A percentile compares a stretch with the other conserved stretches of the same genome.
These are phyloP conservation scores for Ganoderma sp. DNA, from an alignment of 1,284 basidiomycete species.

Conservation along the genomic window DNA sequence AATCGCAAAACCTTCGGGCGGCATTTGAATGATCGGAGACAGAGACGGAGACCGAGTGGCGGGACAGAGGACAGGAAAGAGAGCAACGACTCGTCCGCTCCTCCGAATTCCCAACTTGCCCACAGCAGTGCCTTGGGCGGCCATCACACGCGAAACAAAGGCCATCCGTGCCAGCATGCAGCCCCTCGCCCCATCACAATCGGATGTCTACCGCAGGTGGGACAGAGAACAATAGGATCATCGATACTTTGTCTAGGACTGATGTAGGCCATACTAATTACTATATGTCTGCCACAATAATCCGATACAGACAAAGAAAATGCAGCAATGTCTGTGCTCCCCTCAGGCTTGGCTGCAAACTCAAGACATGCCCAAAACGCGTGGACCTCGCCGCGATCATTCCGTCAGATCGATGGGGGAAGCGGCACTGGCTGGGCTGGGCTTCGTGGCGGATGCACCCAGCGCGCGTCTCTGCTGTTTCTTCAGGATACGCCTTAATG, in stretches of 20 bases:
- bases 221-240: constrained; percentile 8
- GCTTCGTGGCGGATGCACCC: constrained; percentile 11
- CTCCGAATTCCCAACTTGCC: not conserved
- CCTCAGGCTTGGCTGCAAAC: not conserved
- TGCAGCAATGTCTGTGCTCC: not conserved
- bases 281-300: not conserved
- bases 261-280: not conserved
- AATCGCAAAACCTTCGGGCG: constrained; percentile 11
- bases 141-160: not conserved
- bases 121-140: not conserved
- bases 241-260: not conserved
- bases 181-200: not conserved
- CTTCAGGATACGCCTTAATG: constrained; percentile 51
- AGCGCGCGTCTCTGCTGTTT: constrained; percentile 46
- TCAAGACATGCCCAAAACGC: constrained; percentile 4
- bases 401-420: constrained; percentile 18
- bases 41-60: not conserved
- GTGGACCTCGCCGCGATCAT: constrained; percentile 12
- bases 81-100: not conserved
- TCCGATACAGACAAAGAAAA: not conserved
- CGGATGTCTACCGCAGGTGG: not conserved
- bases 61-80: not conserved
- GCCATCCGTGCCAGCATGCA: not conserved
- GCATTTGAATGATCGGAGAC: constrained; percentile 16
- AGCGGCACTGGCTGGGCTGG: constrained; percentile 4